Conservation (phyloP, 805 yeast species). For the Myxozyma lipomycoides region DNA sequence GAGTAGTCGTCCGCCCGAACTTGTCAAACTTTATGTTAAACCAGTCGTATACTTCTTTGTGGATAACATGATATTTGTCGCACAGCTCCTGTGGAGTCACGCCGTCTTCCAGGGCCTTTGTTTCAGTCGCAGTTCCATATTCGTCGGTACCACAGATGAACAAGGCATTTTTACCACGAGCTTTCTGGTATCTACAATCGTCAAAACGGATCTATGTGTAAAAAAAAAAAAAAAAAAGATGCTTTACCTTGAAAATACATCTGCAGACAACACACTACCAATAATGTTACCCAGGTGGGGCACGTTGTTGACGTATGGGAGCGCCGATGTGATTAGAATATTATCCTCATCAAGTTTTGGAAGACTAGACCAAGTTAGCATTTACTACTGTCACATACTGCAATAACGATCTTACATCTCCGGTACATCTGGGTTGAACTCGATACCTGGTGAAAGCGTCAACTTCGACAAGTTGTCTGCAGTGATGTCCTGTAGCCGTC, state of each 20-base stretch:
- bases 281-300: slow-evolving; percentile 97
- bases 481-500: slow-evolving; percentile 10
- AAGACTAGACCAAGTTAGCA: slow-evolving; percentile 27
- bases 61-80: slow-evolving; percentile 83
- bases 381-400: too few species aligned
- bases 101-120: slow-evolving; percentile 92
- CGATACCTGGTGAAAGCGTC: slow-evolving; percentile 11
- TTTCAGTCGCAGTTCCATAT: slow-evolving; percentile 99
- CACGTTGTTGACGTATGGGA: slow-evolving; percentile 96
- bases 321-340: slow-evolving; percentile 87
- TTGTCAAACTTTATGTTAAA: slow-evolving; percentile 90
- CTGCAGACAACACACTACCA: slow-evolving; percentile 93
- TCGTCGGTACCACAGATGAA: slow-evolving; percentile 97
- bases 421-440: slow-evolving; percentile 10
- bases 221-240: slow-evolving; percentile 92
- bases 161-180: slow-evolving; percentile 80
- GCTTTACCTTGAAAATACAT: slow-evolving; percentile 75
- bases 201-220: slow-evolving; percentile 44
- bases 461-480: slow-evolving; percentile 13
- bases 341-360: slow-evolving; percentile 76
- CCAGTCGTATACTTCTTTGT: slow-evolving; percentile 91
- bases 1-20: slow-evolving; percentile 95
- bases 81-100: slow-evolving; percentile 85
- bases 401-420: slow-evolving; percentile 12
- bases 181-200: slow-evolving; percentile 65